Evolutionary conservation across 768 basidiomycete genomes (phyloP), one percentile per base, ranked within the genome.

Genomic region (Tremella mesenterica): DNA sequence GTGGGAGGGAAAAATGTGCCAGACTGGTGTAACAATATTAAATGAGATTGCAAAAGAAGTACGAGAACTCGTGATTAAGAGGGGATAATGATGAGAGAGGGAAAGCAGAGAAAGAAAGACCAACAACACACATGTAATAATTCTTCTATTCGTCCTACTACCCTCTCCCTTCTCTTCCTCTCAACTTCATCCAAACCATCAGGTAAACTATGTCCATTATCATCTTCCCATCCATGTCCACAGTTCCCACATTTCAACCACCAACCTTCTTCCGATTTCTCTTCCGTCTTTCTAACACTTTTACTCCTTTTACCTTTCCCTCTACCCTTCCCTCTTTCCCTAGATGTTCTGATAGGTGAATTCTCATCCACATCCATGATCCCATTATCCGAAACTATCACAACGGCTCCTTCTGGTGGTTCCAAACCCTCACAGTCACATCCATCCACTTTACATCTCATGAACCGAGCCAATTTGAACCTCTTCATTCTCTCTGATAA

Each of bases 111-210:
- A n/a, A n/a, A n/a, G n/a, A n/a, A n/a, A n/a, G n/a, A n/a, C n/a
- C n/a, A n/a, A n/a, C n/a, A n/a, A 56, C 83, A 59, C 58, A 87
- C 89, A 80, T 88, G 80, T 44, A 91, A 74, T 50, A 86, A 69
- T 71, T 89, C 86, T 65, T 92, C 90, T 48, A 91, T 78, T 53
- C 85, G 80, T 48, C 84, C 80, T 2, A 87, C 88, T 10, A 86
- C 81, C 52, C 82, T 83, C 38, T 79, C 81, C 70, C 86, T 79
- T 34, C 90, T 79, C n/a, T 18, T 54, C 44, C 48, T 53, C 56
- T 71, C 69, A 12, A 33, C 47, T 7, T 33, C 34, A 20, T 38
- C 44, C 18, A 68, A 26, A 6, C 56, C 56, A 72, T 74, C 70
- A 82, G 85, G 72, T 87, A 86, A 51, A 77, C 78, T 46, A 75